phyloP scores from a whole-genome alignment of 192 early-diverging fungal species.

The Rhizophlyctis rosea region DNA sequence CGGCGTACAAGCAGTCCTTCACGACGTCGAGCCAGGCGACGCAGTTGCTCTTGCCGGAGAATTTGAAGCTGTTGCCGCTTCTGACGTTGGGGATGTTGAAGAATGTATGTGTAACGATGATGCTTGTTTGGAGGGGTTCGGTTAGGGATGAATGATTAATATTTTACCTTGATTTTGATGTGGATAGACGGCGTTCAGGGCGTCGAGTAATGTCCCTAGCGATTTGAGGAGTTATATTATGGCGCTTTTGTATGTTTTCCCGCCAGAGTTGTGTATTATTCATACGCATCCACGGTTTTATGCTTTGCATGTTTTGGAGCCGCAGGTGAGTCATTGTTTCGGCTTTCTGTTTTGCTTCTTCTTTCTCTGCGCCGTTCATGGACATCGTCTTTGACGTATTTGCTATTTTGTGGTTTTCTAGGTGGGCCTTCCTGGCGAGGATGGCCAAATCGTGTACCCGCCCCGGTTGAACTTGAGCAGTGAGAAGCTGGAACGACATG shows the following conservation, averaged over 20 bases:
- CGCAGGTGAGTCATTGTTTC: conserved; percentile 41
- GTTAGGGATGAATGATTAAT: too few relatives aligned
- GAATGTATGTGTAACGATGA: conserved; percentile 53
- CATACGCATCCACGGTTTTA: conserved; percentile 77
- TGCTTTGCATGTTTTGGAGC: conserved; percentile 76
- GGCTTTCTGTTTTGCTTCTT: background rate
- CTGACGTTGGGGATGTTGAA: conserved; percentile 80
- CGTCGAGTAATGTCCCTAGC: conserved; percentile 56
- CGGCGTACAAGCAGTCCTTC: conserved; percentile 81
- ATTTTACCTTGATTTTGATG: too few relatives aligned
- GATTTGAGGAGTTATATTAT: conserved; percentile 81
- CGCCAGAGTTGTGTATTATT: conserved; percentile 70
- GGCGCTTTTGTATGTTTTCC: conserved; percentile 76
- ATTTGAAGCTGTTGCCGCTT: conserved; percentile 82
- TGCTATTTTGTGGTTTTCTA: background rate
- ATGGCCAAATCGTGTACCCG: conserved; percentile 68
- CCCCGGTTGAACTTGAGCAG: conserved; percentile 74
- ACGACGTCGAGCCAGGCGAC: conserved; percentile 71
- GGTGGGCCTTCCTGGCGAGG: conserved; percentile 43
- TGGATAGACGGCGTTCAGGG: conserved; percentile 45
- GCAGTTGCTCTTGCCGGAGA: conserved; percentile 80
- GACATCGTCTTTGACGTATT: background rate
- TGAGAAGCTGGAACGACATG: conserved; percentile 80
- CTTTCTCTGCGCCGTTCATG: background rate
- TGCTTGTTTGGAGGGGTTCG: background rate